Evolutionary conservation across 257 asterid species (phyloP), one percentile per base, ranked within the genome.

Genomic region (Solanum paucissectum): DNA sequence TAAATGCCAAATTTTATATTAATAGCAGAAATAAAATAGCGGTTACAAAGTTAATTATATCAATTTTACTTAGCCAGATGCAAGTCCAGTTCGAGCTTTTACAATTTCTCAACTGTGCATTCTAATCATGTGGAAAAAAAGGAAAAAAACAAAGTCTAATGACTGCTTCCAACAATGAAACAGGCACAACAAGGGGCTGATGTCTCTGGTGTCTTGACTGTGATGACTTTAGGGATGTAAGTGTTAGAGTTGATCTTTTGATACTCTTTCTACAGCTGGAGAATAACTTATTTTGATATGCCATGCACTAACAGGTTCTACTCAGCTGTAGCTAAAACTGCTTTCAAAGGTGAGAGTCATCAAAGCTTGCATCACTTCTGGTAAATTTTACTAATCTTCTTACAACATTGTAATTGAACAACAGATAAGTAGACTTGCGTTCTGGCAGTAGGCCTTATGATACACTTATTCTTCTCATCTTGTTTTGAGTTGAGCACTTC

Each of bases 211-310:
- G 98, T 97, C 84, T 92, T 97, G 95, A 92, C 99, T 18, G 99
- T 96, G 92, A 97, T 97, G 99, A 94, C 98, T 83, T 88, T 97
- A 88, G 99, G 99, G 84, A 94, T 97, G 99, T 97, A 95, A 88
- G 99, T 89, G 87, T 71, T 23, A 82, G 34, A 49, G 23, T 84
- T 49, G 74, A 86, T 84, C 91, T 82, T 38, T 32, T 84, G 25
- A 85, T 88, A 73, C 84, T 83, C 81, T n/a, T 88, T 58, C 87
- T 23, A 81, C 55, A 2, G n/a, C 73, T 90, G 85, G 60, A 83
- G 83, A 89, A 87, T 81, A 86, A 84, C 90, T 90, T 38, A 12
- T 44, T 85, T 85, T 92, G 81, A 94, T 60, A 87, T 90, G 87
- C 86, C 72, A 86, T 89, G 87, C 89, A 83, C 81, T 66, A 64